These are phyloP conservation scores for Macrotyloma uniflorum DNA, from an alignment of 306 rosid genomes.

Conservation along the genomic window DNA sequence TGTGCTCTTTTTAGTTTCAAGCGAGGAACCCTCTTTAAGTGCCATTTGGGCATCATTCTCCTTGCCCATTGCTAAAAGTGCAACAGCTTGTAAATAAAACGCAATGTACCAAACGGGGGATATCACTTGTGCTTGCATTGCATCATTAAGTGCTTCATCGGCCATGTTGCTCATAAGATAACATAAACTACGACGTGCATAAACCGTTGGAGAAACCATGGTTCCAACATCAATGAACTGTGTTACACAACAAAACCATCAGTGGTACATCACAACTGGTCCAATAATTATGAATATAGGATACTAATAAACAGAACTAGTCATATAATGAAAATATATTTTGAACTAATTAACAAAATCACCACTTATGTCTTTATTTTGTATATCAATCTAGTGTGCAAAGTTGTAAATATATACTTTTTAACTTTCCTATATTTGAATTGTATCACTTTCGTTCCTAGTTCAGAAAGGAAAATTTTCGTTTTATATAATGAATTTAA, in stretches of 20 bases:
- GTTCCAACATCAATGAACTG: conserved; percentile 92
- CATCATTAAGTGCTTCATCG: conserved; percentile 83
- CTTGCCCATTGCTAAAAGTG: conserved; percentile 66
- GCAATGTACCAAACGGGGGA: conserved; percentile 87
- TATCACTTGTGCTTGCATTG: conserved; percentile 76
- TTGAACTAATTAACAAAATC: neutral
- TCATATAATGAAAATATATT: neutral
- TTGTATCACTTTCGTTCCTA: neutral
- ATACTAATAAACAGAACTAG: neutral
- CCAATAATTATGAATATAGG: conserved; percentile 7
- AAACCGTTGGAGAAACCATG: conserved; percentile 87
- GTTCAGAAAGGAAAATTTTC: neutral
- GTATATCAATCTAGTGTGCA: neutral
- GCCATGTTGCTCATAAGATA: conserved; percentile 75
- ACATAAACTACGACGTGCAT: conserved; percentile 90
- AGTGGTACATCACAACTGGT: conserved; percentile 34
- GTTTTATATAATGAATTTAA: neutral
- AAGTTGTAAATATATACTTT: neutral
- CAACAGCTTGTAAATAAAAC: conserved; percentile 73
- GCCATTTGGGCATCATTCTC: conserved; percentile 77
- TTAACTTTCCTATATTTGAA: neutral
- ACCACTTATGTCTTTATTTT: neutral
- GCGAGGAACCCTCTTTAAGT: conserved; percentile 75
- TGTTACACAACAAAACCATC: conserved; percentile 41
- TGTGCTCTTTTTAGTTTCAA: conserved; percentile 68